phyloP scores from a whole-genome alignment of 805 yeast species.

The Wickerhamomyces strasburgensis region DNA sequence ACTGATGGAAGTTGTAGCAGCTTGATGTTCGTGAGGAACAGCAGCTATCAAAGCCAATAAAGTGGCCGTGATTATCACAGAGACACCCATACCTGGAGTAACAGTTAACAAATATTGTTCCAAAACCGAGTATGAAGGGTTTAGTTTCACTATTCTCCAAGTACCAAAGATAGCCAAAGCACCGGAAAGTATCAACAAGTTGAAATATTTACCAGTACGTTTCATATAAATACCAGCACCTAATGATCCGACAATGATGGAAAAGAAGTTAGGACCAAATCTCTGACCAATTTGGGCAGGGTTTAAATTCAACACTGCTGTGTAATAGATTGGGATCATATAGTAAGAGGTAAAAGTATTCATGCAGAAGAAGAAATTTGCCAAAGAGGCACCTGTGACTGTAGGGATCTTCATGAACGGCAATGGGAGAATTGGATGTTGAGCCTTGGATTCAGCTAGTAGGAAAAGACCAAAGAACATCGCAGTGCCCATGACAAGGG shows the following conservation, averaged over 20 bases:
- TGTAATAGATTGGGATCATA: constrained; percentile 57
- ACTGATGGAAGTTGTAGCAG: constrained; percentile 62
- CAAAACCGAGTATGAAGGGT: constrained; percentile 31
- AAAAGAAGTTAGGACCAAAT: constrained; percentile 55
- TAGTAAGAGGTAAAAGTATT: constrained; percentile 40
- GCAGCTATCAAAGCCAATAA: constrained; percentile 66
- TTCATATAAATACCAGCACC: constrained; percentile 64
- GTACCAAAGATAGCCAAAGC: constrained; percentile 42
- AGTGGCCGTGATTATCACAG: constrained; percentile 60
- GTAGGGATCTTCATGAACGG: constrained; percentile 51
- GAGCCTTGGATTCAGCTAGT: constrained; percentile 37
- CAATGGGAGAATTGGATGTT: constrained; percentile 61
- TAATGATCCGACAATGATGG: constrained; percentile 54
- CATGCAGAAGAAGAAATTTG: constrained; percentile 49
- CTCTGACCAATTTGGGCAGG: constrained; percentile 58
- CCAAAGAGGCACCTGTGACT: constrained; percentile 56
- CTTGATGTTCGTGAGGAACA: constrained; percentile 62
- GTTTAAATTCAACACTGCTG: constrained; percentile 47
- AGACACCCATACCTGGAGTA: constrained; percentile 50
- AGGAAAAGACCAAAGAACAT: constrained; percentile 38
- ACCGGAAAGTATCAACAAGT: constrained; percentile 39
- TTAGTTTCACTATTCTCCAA: constrained; percentile 30
- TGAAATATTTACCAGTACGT: constrained; percentile 54
- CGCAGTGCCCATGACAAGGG: constrained; percentile 30
- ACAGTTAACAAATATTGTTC: constrained; percentile 40